Evolutionary conservation across 192 early-diverging fungal genomes (phyloP), one percentile per base, ranked within the genome.

Genomic region (Cladochytrium replicatum): DNA sequence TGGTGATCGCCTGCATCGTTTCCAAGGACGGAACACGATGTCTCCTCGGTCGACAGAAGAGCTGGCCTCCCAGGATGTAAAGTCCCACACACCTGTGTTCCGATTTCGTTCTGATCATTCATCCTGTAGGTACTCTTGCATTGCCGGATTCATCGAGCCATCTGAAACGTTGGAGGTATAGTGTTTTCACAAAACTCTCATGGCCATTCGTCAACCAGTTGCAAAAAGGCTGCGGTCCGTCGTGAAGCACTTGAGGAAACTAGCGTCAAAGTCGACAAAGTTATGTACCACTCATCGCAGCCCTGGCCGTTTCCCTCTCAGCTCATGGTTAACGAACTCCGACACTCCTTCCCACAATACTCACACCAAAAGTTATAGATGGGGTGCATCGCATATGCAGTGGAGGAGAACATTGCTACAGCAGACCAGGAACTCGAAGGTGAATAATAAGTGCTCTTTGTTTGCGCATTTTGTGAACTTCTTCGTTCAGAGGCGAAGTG

Each of bases 301-400:
- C 76, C 76, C n/a, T 80, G 78, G 78, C 74, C 78, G 26, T 80
- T 79, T 48, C 78, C 78, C 3, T 55, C 61, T 22, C 55, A 63
- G 17, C 50, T 80, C 31, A 80, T 80, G 74, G 28, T 78, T 40
- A 52, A 34, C 22, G 50, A 60, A 21, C 22, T 64, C 21, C 43
- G n/a, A n/a, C 34, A 27, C 8, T 58, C 60, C 23, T 19, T 55
- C 25, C n/a, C n/a, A 54, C 50, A 6, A 11, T 44, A 13, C 11
- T 44, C 22, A 37, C 11, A 11, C 11, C 11, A 44, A 37, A 44
- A 26, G 11, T 37, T 13, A 13, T 13, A 17, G 43, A 44, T 44
- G 43, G 73, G 73, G 9, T 63, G 67, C 41, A 55, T 67, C 21
- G 66, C 50, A 2, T 30, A 54, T 31, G 69, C 68, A 0, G 44